A percentile compares a stretch with the other conserved stretches of the same genome.
Evolutionary conservation across 2,329 filamentous ascomycete genomes (phyloP).

Genomic region (Alternaria burnsii): DNA sequence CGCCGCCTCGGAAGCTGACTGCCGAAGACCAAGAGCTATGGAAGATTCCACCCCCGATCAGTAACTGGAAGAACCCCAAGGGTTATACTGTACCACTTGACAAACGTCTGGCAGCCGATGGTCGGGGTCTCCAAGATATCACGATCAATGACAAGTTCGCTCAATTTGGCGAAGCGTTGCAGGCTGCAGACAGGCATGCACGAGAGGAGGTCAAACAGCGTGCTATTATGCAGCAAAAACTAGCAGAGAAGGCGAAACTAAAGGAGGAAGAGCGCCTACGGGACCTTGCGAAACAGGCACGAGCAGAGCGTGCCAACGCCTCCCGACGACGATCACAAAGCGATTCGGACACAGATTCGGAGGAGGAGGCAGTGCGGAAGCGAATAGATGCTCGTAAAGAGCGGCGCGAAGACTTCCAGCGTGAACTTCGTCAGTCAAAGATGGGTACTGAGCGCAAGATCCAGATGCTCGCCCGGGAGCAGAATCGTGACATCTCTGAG

Average conservation of each 20-base stretch:
- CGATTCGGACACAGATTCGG: constrained; percentile 57
- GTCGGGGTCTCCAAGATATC: constrained; percentile 88
- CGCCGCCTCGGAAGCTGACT: constrained; percentile 91
- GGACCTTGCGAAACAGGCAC: constrained; percentile 86
- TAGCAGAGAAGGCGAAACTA: constrained; percentile 95
- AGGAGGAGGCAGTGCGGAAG: constrained; percentile 76
- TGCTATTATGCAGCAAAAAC: constrained; percentile 90
- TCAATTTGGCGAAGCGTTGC: constrained; percentile 91
- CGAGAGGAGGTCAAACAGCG: constrained; percentile 94
- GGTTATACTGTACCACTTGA: constrained; percentile 96
- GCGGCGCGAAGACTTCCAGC: constrained; percentile 80
- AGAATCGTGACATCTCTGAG: constrained; percentile 95
- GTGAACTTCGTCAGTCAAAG: constrained; percentile 88
- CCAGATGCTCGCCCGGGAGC: constrained; percentile 92
- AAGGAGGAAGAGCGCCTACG: constrained; percentile 94
- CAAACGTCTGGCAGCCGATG: constrained; percentile 93
- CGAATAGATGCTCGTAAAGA: constrained; percentile 81
- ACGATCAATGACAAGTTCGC: constrained; percentile 99
- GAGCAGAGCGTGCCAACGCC: constrained; percentile 75
- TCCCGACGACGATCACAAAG: constrained; percentile 53
- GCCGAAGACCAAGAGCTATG: constrained; percentile 97
- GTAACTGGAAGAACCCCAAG: constrained; percentile 99
- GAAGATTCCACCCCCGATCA: constrained; percentile 89
- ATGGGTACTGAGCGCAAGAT: constrained; percentile 95
- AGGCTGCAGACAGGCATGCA: constrained; percentile 92